These are phyloP conservation scores for Verticillium alfalfae DNA, from an alignment of 2,329 filamentous ascomycete species.

Conservation along the genomic window DNA sequence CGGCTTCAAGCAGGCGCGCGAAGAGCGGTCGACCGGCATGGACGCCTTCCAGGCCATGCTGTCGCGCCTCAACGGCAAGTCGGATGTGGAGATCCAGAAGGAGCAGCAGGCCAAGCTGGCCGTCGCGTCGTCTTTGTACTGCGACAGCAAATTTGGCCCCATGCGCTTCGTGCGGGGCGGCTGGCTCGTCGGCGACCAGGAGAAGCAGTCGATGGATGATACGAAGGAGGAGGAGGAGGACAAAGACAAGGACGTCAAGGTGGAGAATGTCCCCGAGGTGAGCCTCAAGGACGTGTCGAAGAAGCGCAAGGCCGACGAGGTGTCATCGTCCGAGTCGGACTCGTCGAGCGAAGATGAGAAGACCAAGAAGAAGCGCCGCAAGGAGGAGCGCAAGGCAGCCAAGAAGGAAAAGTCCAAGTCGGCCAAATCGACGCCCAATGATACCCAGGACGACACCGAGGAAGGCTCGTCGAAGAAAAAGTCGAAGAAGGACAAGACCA, in stretches of 20 bases:
- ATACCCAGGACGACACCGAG: constrained; percentile 16
- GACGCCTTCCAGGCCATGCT: constrained; percentile 82
- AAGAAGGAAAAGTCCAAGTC: constrained; percentile 17
- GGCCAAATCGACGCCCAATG: constrained; percentile 3
- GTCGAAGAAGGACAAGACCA: constrained; percentile 27
- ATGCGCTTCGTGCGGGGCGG: constrained; percentile 90
- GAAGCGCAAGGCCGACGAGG: constrained; percentile 41
- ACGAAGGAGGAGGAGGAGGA: constrained; percentile 17
- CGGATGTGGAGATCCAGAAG: constrained; percentile 63
- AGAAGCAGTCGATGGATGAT: constrained; percentile 37
- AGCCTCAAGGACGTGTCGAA: constrained; percentile 38
- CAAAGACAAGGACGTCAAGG: constrained; percentile 13
- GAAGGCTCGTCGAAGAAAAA: constrained; percentile 21
- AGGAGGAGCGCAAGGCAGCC: constrained; percentile 27
- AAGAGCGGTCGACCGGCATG: constrained; percentile 76
- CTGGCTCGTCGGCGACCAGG: constrained; percentile 54
- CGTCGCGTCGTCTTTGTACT: constrained; percentile 66
- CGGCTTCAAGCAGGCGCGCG: constrained; percentile 71
- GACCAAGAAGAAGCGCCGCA: constrained; percentile 29
- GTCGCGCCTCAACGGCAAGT: constrained; percentile 84
- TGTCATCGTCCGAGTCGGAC: constrained; percentile 20
- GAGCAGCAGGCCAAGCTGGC: constrained; percentile 65
- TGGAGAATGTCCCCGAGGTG: constrained; percentile 15
- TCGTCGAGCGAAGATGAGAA: constrained; percentile 22
- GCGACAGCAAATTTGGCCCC: constrained; percentile 68